Percentiles rank a stretch among this genome's conserved stretches.
phyloP scores from a whole-genome alignment of 805 yeast genomes.

The Kuraishia piskuri region DNA sequence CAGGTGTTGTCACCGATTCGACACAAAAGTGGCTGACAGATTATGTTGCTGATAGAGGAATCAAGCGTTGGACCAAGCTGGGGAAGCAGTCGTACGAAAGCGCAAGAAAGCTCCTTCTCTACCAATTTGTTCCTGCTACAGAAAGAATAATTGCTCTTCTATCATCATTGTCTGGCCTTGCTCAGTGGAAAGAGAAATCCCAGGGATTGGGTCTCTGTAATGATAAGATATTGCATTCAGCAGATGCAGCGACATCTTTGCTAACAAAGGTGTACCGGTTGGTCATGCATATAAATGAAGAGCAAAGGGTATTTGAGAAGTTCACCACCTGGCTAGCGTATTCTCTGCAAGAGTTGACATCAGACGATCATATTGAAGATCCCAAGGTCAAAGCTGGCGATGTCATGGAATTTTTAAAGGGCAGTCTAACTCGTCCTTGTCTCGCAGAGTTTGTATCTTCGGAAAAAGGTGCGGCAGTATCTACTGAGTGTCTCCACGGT shows the following conservation, averaged over 20 bases:
- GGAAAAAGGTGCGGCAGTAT: not conserved
- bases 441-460: not conserved
- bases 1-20: slow-evolving; percentile 43
- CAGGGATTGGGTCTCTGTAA: slow-evolving; percentile 9
- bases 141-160: slow-evolving; percentile 46
- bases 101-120: slow-evolving; percentile 35
- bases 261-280: slow-evolving; percentile 8
- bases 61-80: slow-evolving; percentile 42
- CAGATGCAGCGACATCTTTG: not conserved
- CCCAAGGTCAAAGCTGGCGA: not conserved
- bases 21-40: slow-evolving; percentile 54
- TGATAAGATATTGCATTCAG: not conserved
- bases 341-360: slow-evolving; percentile 27
- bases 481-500: not conserved
- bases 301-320: slow-evolving; percentile 34
- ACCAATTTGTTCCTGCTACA: slow-evolving; percentile 42
- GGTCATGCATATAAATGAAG: slow-evolving; percentile 26
- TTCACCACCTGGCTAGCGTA: slow-evolving; percentile 35
- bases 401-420: not conserved
- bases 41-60: slow-evolving; percentile 59
- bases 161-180: slow-evolving; percentile 29
- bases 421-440: not conserved
- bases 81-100: slow-evolving; percentile 45
- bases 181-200: slow-evolving; percentile 25
- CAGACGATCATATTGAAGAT: slow-evolving; percentile 21